Base-by-base conservation (phyloP, 2,329 filamentous ascomycete genomes). In the Aspergillus sp. region DNA sequence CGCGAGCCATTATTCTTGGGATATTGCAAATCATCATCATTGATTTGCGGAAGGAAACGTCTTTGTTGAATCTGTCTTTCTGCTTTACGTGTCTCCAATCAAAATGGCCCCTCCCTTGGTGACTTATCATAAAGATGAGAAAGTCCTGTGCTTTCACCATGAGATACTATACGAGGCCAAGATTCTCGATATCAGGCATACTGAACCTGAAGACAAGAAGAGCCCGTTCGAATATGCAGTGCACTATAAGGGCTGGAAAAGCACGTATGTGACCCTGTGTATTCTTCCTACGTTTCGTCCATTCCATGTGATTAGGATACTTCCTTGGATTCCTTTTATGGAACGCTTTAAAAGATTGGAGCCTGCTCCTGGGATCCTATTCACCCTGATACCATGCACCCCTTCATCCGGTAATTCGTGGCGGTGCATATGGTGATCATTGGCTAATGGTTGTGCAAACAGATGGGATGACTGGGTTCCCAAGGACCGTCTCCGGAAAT, bases 211-310 rank as follows among this genome's bases (percentile, higher is more conserved):
- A 40, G 83, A 84, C 61, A 83, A 86, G 68, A 83, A 82, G 65
- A 84, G 83, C 51, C 81, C 85, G 32, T 89, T 82, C 63, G 82
- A 88, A 65, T 98, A 94, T 73, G 86, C 87, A 63, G 86, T 98
- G 46, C 93, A 98, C 71, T 98, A 98, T 75, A 97, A 97, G 71
- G 93, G 93, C 62, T 98, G 93, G 93, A 98, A 98, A 76, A 90
- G 91, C 68, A 96, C 89, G 78, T 86, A 73, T 72, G 82, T 43
- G 49, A 52, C 12, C 26, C 12, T 28, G 36, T 19, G 26, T 28
- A 30, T 29, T 43, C 56, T 38, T 46, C 52, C 48, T 30, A 29
- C 52, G 52, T 48, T 39, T 39, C 19, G 9, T 26, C 26, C 7
- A 9, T 28, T 4, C 36, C 7, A 2, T 28, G 27, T 44, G 41